Conservation (phyloP, 495 filamentous ascomycete genomes). For the Sphaerosporella brunnea region DNA sequence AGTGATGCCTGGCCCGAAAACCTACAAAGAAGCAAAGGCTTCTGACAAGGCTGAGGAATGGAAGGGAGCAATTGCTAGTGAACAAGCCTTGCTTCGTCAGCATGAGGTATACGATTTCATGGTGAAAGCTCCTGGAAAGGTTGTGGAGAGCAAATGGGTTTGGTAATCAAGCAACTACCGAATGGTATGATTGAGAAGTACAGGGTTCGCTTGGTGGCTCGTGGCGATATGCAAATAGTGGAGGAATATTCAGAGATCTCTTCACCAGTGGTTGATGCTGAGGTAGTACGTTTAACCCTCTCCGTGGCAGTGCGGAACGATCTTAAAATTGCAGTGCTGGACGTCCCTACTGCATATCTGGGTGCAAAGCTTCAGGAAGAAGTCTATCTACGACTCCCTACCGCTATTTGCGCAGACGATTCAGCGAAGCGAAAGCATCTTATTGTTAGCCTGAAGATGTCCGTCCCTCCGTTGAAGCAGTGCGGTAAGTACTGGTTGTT, state of each 20-base stretch:
- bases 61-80: too few relatives aligned
- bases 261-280: too few relatives aligned
- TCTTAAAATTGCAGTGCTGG: background rate
- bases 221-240: too few relatives aligned
- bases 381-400: background rate
- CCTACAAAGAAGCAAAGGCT: too few relatives aligned
- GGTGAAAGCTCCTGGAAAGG: background rate
- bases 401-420: background rate
- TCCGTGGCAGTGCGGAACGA: background rate
- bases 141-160: background rate
- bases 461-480: background rate
- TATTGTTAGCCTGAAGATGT: background rate
- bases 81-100: too few relatives aligned
- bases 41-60: too few relatives aligned
- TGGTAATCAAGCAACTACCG: background rate
- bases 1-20: too few relatives aligned
- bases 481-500: too few relatives aligned
- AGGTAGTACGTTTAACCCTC: conserved; percentile 2
- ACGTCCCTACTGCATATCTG: too few relatives aligned
- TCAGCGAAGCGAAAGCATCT: background rate
- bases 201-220: too few relatives aligned
- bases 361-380: background rate
- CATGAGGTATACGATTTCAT: background rate
- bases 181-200: background rate
- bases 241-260: too few relatives aligned